Evolutionary conservation across 352 stramenopile genomes (phyloP).

Genomic region (Globisporangium viniferum): DNA sequence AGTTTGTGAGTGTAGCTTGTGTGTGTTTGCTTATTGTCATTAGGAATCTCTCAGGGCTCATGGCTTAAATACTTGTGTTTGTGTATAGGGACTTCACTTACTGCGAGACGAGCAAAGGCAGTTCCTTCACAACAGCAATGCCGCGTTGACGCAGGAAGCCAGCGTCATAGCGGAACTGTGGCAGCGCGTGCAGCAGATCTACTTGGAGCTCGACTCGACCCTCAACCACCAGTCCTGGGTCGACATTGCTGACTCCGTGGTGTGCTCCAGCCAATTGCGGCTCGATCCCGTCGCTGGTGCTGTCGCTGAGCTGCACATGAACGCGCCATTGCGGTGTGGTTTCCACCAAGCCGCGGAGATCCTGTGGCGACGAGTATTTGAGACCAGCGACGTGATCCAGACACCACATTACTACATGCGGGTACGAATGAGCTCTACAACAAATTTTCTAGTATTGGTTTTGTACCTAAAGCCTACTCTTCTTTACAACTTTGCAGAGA

Average conservation of each 20-base stretch:
- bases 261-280: slow-evolving; percentile 1
- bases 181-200: background rate
- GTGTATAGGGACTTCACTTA: background rate
- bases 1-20: slow-evolving; percentile 13
- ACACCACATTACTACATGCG: slow-evolving; percentile 10
- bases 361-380: slow-evolving; percentile 5
- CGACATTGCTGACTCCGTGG: background rate
- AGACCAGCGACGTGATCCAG: background rate
- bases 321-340: background rate
- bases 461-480: background rate
- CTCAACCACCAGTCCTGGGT: background rate
- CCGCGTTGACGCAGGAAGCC: background rate
- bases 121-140: slow-evolving; percentile 1
- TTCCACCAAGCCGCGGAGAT: background rate
- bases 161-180: background rate
- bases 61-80: background rate
- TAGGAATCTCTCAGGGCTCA: background rate
- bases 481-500: background rate
- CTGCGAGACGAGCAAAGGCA: slow-evolving; percentile 9
- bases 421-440: background rate
- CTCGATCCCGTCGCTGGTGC: background rate
- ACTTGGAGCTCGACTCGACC: background rate
- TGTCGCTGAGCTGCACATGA: slow-evolving; percentile 5
- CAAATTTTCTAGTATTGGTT: background rate
- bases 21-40: background rate